Percentiles rank a stretch among this genome's conserved stretches.
Evolutionary conservation across 176 grass and related monocot species (phyloP).

Genomic region (Thinopyrum elongatum): DNA sequence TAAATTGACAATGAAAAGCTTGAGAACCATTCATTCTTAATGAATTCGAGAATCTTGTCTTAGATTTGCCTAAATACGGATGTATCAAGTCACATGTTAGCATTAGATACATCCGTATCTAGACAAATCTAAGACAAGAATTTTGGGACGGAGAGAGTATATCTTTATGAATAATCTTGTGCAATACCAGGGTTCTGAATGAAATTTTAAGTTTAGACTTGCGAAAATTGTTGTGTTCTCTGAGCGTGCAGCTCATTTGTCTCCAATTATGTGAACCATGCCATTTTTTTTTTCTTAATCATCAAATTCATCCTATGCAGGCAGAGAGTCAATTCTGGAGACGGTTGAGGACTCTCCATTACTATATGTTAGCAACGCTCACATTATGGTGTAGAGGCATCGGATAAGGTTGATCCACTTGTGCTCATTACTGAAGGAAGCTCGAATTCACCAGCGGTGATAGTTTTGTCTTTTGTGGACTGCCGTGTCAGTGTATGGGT

Average conservation of each 20-base stretch:
- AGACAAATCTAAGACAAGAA: no score
- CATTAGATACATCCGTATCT: no score
- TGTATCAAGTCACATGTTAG: no score
- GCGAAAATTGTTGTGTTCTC: neutral
- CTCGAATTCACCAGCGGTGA: neutral
- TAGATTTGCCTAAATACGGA: no score
- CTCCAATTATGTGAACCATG: neutral
- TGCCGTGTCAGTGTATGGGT: no score
- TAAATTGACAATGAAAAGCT: neutral
- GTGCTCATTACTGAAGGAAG: neutral
- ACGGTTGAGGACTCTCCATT: no score
- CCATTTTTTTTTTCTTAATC: neutral
- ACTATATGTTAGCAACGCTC: neutral
- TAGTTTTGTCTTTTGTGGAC: no score
- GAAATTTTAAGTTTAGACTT: neutral
- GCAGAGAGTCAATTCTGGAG: no score
- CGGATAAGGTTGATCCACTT: neutral
- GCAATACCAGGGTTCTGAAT: neutral
- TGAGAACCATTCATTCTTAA: neutral
- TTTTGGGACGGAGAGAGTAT: no score
- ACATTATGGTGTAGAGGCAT: neutral
- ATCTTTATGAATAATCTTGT: neutral
- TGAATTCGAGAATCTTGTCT: no score
- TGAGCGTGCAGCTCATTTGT: neutral
- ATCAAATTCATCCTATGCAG: neutral